Evolutionary conservation across 305 asterid species (phyloP).

Genomic region (Euphrasia arctica): DNA sequence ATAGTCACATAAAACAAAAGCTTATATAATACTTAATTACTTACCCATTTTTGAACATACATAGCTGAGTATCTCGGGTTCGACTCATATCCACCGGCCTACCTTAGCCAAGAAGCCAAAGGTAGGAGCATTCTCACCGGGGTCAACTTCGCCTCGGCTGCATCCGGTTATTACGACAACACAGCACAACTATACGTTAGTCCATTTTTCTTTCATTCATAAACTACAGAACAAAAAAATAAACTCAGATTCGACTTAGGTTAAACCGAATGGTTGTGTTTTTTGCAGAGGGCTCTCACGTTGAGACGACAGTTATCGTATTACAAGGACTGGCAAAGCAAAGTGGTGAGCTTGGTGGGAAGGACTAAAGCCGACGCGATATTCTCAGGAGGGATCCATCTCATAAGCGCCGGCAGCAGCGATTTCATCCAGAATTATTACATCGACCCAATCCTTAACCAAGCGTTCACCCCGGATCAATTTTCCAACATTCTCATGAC

Average conservation of each 20-base stretch:
- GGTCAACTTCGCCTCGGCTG: slow-evolving; percentile 83
- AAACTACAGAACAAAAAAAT: neutral
- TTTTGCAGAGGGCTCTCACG: slow-evolving; percentile 59
- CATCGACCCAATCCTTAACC: slow-evolving; percentile 63
- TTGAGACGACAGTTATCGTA: slow-evolving; percentile 56
- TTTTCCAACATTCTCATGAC: slow-evolving; percentile 61
- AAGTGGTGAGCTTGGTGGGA: slow-evolving; percentile 64
- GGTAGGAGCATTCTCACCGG: slow-evolving; percentile 59
- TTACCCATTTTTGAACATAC: neutral
- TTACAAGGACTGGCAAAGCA: slow-evolving; percentile 71
- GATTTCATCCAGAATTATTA: slow-evolving; percentile 88
- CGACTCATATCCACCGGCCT: slow-evolving; percentile 71
- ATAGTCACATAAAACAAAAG: too few relatives aligned
- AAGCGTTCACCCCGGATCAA: slow-evolving; percentile 47
- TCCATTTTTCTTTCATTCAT: slow-evolving; percentile 20
- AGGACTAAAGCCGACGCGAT: slow-evolving; percentile 44
- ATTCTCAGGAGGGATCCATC: slow-evolving; percentile 65
- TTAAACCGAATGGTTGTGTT: too few relatives aligned
- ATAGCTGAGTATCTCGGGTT: slow-evolving; percentile 86
- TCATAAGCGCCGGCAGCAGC: slow-evolving; percentile 84
- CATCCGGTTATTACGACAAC: slow-evolving; percentile 74
- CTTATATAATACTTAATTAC: too few relatives aligned
- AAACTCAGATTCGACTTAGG: neutral
- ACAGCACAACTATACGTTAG: slow-evolving; percentile 56
- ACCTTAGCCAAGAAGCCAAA: slow-evolving; percentile 59